Percentiles rank a stretch among this genome's conserved stretches.
Evolutionary conservation across 1,284 basidiomycete genomes (phyloP).

Genomic region (Rhodotorula glutinis): DNA sequence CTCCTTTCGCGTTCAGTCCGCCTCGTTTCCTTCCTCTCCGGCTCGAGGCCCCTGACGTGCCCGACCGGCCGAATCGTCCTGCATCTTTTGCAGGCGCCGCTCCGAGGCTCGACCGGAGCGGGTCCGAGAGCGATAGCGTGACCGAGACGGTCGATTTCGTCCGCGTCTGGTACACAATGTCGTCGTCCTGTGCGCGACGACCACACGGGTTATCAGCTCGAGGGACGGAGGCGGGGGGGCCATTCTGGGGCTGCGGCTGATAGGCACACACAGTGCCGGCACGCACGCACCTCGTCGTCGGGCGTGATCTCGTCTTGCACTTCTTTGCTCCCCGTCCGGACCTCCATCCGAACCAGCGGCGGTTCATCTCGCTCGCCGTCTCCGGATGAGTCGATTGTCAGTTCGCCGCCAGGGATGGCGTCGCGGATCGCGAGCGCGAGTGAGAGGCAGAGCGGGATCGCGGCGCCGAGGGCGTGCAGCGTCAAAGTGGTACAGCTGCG

Average conservation of each 20-base stretch:
- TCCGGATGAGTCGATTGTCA: not conserved
- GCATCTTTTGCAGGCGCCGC: not conserved
- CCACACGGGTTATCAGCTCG: too few species aligned
- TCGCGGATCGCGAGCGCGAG: constrained; percentile 41
- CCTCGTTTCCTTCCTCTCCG: not conserved
- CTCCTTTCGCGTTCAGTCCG: not conserved
- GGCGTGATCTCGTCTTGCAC: constrained; percentile 43
- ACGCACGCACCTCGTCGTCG: constrained; percentile 33
- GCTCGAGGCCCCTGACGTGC: not conserved
- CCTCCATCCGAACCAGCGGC: constrained; percentile 23
- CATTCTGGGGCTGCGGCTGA: too few species aligned
- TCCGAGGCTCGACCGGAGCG: constrained; percentile 6
- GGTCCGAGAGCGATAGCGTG: constrained; percentile 7
- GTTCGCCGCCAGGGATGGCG: constrained; percentile 39
- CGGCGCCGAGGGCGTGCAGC: constrained; percentile 41
- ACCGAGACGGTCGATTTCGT: constrained; percentile 38
- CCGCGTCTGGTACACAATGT: constrained; percentile 36
- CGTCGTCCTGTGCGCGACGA: constrained; percentile 11
- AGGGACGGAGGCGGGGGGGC: not conserved
- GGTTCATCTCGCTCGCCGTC: not conserved
- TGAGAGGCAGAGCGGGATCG: constrained; percentile 42
- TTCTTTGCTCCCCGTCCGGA: constrained; percentile 35
- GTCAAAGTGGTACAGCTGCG: constrained; percentile 30
- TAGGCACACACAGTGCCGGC: too few species aligned
- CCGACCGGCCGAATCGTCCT: not conserved